Base-by-base conservation (phyloP, 2,329 filamentous ascomycete genomes). In the Ramularia collo-cygni region DNA sequence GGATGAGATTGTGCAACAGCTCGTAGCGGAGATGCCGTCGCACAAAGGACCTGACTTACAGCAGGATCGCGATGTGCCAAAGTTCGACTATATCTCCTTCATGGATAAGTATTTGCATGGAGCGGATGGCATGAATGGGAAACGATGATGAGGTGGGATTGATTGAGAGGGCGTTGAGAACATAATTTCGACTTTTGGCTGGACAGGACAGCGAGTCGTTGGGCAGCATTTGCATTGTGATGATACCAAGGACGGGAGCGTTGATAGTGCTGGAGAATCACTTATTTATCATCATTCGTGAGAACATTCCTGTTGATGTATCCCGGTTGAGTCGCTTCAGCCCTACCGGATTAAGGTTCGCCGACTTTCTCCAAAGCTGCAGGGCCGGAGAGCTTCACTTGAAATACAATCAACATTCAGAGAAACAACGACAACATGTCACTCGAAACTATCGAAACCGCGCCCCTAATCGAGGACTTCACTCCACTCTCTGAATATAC, bases 11-110 rank as follows among this genome's bases (percentile, higher is more conserved):
- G 95, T 98, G 58, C 89, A 95, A 47, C 85, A 95, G 63, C 74
- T 98, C 34, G 74, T 92, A 37, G 76, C 85, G 56, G 85, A 86
- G 37, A 94, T 98, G 75, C 92, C 92, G 1, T 60, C 69, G 37
- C 89, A 95, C 62, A 77, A 73, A 36, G 92, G 90, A 0, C 87
- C 88, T 2, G 89, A 95, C 63, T 75, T 90, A 64, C 79, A 86
- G 41, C 80, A 87, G 57, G 92, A 96, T 62, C 74, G 88, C 39
- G 82, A 89, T 37, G 67, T 86, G 58, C 77, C 84, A 27, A 93
- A 96, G 65, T 98, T 82, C 63, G 92, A 98, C 66, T 98, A 98
- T 68, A 88, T 96, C 51, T 81, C 78, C 48, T 98, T 96, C 63
- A 98, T 98, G 92, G 83, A 95, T 64, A 84, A 82, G 40, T 71